These are phyloP conservation scores for Ampelocalamus luodianensis DNA, from an alignment of 176 grass and related monocot genomes.

Conservation along the genomic window DNA sequence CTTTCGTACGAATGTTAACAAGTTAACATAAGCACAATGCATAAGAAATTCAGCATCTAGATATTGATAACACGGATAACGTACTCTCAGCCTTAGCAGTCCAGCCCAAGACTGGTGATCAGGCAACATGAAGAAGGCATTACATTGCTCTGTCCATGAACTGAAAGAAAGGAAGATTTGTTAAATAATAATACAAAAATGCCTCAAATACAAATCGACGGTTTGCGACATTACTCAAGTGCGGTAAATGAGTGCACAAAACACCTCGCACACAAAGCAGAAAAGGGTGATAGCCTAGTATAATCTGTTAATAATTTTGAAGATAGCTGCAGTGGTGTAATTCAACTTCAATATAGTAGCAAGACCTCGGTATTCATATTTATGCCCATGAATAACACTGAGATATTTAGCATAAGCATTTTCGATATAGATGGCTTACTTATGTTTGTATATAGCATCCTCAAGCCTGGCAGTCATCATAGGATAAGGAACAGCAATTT, in stretches of 20 bases:
- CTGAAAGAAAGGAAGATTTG: slow-evolving; percentile 48
- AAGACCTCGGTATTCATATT: slow-evolving; percentile 1
- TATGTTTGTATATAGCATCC: slow-evolving; percentile 72
- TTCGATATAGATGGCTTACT: slow-evolving; percentile 58
- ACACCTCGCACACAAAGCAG: neutral
- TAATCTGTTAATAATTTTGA: slow-evolving; percentile 10
- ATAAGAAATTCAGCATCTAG: neutral
- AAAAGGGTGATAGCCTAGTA: slow-evolving; percentile 20
- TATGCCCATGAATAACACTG: neutral
- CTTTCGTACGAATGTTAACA: neutral
- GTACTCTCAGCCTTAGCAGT: slow-evolving; percentile 75
- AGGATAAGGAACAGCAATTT: slow-evolving; percentile 75
- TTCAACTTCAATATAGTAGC: slow-evolving; percentile 21
- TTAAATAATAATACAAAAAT: slow-evolving; percentile 28
- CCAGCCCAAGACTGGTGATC: slow-evolving; percentile 69
- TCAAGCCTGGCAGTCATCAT: slow-evolving; percentile 66
- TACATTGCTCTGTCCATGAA: slow-evolving; percentile 72
- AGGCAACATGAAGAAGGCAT: slow-evolving; percentile 62
- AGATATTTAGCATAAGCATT: slow-evolving; percentile 33
- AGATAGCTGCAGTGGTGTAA: slow-evolving; percentile 21
- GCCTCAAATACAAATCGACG: neutral
- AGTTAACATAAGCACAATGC: slow-evolving; percentile 12
- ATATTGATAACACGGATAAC: slow-evolving; percentile 14
- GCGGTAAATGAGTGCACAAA: neutral
- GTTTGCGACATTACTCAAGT: neutral